phyloP scores from a whole-genome alignment of 805 yeast species.

The Isabelozyma gotoi region DNA sequence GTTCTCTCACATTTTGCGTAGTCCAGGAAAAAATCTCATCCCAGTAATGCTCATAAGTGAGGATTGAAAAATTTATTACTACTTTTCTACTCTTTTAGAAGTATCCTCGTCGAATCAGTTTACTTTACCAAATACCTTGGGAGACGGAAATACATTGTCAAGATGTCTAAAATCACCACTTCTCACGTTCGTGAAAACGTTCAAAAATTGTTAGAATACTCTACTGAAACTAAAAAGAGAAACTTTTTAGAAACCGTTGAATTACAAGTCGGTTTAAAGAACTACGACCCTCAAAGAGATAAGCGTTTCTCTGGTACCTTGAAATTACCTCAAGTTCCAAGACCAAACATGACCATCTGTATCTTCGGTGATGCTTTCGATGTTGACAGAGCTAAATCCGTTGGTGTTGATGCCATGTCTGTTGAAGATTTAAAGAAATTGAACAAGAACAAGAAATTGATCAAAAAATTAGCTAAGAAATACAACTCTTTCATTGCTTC shows the following conservation, averaged over 20 bases:
- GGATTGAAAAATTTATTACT: constrained; percentile 4
- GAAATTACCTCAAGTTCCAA: constrained; percentile 97
- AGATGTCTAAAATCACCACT: constrained; percentile 86
- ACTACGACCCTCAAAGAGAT: constrained; percentile 99
- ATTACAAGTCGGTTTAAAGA: constrained; percentile 99
- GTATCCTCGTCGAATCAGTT: constrained; percentile 60
- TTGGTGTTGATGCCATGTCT: constrained; percentile 99
- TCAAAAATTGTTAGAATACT: constrained; percentile 83
- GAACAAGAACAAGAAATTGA: constrained; percentile 99
- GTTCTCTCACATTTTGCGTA: neutral
- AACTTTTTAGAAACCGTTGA: constrained; percentile 99
- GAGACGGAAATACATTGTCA: constrained; percentile 56
- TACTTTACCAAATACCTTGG: constrained; percentile 53
- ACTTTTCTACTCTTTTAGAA: constrained; percentile 2
- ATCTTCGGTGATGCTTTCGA: constrained; percentile 99
- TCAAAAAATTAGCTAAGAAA: constrained; percentile 99
- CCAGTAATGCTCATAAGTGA: neutral
- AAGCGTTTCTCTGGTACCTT: constrained; percentile 99
- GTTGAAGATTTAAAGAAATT: constrained; percentile 99
- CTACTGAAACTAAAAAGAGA: constrained; percentile 98
- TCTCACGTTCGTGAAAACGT: constrained; percentile 97
- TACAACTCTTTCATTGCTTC: constrained; percentile 99
- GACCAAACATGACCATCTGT: constrained; percentile 99
- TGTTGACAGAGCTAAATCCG: constrained; percentile 99
- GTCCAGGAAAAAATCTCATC: neutral